Evolutionary conservation across 2,329 filamentous ascomycete species (phyloP), one percentile per base, ranked within the genome.

Genomic region (Monosporascus sp.): DNA sequence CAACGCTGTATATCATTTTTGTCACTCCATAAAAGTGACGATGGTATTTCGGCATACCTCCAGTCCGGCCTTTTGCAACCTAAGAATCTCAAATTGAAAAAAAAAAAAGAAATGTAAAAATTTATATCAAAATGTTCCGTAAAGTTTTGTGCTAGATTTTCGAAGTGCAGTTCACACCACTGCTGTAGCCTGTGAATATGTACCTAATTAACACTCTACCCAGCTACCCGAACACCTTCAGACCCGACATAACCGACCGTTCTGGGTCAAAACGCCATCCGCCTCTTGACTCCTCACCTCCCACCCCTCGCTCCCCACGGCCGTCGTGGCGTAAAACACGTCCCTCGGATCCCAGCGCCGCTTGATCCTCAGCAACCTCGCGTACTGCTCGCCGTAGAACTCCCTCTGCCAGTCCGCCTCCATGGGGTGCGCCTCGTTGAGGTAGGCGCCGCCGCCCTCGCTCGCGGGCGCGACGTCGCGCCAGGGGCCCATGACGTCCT

Each of bases 261-360:
- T 53, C 18, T 49, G 54, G 8, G 54, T 50, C 24, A 38, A 36
- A 6, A 53, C 48, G 9, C 51, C 51, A n/a, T 53, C 43, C 1
- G 1, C 22, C 20, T 18, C 51, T 35, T 47, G 18, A 1, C 47
- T 47, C 20, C 41, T 37, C 5, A 72, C 66, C 7, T 53, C 57
- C 74, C 73, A 77, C 7, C 57, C 54, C 17, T 76, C 73, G 55
- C 69, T 73, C 0, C 74, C 74, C 11, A 77, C 72, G 8, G 61
- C 70, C 1, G 66, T 68, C 3, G 60, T 62, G 18, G 70, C 73
- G 45, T 74, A 72, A 36, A 72, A 74, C 2, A 76, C 31, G 3
- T 59, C 61, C 3, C 64, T 27, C 7, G 70, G 61, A 61, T 75
- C 76, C 57, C 71, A 75, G 39, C 62, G 68, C 17, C 66, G 56